phyloP scores from a whole-genome alignment of 75 land plant genomes.

The Sequoiadendron giganteum region DNA sequence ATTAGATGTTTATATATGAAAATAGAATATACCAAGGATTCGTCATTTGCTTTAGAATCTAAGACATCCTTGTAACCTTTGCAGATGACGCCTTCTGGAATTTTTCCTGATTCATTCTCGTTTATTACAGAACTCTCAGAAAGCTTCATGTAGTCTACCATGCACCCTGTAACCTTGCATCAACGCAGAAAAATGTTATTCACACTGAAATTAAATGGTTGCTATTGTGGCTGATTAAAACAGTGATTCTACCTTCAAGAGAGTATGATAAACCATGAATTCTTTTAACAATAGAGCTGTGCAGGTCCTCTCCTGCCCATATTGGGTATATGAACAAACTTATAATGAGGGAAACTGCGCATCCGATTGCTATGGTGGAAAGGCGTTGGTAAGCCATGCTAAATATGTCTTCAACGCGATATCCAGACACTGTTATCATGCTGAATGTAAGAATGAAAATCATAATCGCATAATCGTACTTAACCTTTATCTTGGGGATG shows the following conservation, averaged over 20 bases:
- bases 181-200: background rate
- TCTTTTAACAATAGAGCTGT: conserved; percentile 28
- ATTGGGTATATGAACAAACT: conserved; percentile 47
- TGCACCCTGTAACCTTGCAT: conserved; percentile 13
- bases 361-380: conserved; percentile 45
- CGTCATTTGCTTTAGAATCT: conserved; percentile 49
- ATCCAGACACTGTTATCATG: conserved; percentile 41
- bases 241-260: conserved; percentile 35
- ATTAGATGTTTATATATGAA: too few species aligned
- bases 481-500: conserved; percentile 39
- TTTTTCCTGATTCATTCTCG: conserved; percentile 5
- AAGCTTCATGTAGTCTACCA: conserved; percentile 33
- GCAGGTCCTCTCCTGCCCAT: conserved; percentile 66
- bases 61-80: conserved; percentile 35
- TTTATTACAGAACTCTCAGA: conserved; percentile 5
- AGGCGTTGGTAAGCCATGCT: conserved; percentile 31
- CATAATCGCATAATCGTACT: conserved; percentile 44
- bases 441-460: conserved; percentile 57
- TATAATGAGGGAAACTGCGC: conserved; percentile 34
- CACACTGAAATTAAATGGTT: background rate
- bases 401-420: conserved; percentile 24
- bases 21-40: conserved; percentile 36
- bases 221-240: background rate
- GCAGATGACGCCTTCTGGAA: conserved; percentile 7
- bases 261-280: conserved; percentile 31